Evolutionary conservation across 352 stramenopile species (phyloP).

Genomic region (Plasmopara muralis): DNA sequence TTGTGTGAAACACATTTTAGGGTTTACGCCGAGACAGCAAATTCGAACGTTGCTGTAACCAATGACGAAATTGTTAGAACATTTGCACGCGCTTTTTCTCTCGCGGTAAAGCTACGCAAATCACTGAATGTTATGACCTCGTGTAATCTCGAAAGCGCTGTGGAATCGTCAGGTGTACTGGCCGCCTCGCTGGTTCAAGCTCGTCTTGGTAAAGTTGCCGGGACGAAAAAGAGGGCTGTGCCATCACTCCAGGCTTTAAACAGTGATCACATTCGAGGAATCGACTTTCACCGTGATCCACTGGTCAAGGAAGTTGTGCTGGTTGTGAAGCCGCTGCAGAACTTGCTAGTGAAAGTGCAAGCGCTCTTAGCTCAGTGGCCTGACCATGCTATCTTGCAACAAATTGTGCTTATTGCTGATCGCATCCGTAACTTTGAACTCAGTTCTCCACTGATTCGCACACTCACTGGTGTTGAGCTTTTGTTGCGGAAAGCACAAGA

Average conservation of each 20-base stretch:
- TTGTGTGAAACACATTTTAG: constrained; percentile 66
- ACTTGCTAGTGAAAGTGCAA: constrained; percentile 86
- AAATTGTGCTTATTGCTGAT: constrained; percentile 89
- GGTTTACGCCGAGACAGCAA: constrained; percentile 52
- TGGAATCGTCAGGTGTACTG: constrained; percentile 48
- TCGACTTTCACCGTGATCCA: constrained; percentile 93
- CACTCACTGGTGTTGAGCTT: constrained; percentile 93
- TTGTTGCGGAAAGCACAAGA: constrained; percentile 96
- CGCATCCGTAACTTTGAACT: constrained; percentile 86
- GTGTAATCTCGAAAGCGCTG: constrained; percentile 36
- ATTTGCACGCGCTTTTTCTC: constrained; percentile 63
- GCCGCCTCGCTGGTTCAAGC: constrained; percentile 67
- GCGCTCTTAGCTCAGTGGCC: constrained; percentile 92
- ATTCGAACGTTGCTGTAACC: constrained; percentile 36
- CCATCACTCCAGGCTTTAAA: constrained; percentile 51
- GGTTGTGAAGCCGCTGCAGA: constrained; percentile 81
- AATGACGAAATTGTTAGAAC: constrained; percentile 46
- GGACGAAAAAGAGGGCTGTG: constrained; percentile 23
- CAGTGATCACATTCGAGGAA: constrained; percentile 66
- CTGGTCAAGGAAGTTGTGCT: constrained; percentile 90
- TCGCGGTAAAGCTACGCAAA: constrained; percentile 60
- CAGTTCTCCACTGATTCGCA: constrained; percentile 79
- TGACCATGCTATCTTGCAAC: constrained; percentile 95
- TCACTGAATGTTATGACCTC: constrained; percentile 54
- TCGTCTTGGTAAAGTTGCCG: constrained; percentile 39